Evolutionary conservation across 495 filamentous ascomycete genomes (phyloP).

Genomic region (Staphylotrichum tortipilum): DNA sequence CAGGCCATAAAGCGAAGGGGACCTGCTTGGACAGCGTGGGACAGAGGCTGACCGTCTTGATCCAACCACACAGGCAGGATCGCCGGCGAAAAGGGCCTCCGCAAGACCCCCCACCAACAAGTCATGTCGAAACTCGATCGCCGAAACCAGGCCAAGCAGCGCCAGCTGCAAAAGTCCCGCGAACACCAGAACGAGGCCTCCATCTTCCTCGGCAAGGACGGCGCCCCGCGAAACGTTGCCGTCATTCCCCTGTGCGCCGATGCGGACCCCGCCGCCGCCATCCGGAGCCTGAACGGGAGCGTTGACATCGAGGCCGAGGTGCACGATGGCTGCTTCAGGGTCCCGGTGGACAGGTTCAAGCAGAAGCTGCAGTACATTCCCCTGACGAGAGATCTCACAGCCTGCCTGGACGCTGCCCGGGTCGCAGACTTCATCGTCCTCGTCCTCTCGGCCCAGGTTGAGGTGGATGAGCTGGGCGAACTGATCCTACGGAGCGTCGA

Average conservation of each 20-base stretch:
- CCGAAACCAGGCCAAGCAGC: slow-evolving; percentile 85
- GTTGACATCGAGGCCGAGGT: slow-evolving; percentile 70
- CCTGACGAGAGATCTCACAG: slow-evolving; percentile 59
- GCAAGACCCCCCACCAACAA: slow-evolving; percentile 90
- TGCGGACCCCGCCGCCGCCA: slow-evolving; percentile 55
- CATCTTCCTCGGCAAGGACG: slow-evolving; percentile 75
- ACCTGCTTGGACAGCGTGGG: no score
- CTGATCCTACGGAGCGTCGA: slow-evolving; percentile 76
- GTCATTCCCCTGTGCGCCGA: slow-evolving; percentile 74
- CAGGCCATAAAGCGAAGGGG: background rate
- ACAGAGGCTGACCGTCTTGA: background rate
- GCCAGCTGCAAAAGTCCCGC: slow-evolving; percentile 67
- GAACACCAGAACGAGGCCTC: slow-evolving; percentile 66
- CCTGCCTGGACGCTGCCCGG: slow-evolving; percentile 74
- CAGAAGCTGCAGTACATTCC: slow-evolving; percentile 82
- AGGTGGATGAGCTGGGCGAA: slow-evolving; percentile 77
- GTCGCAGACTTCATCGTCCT: slow-evolving; percentile 85
- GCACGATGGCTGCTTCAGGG: slow-evolving; percentile 46
- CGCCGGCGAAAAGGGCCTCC: slow-evolving; percentile 46
- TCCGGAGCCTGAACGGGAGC: slow-evolving; percentile 63
- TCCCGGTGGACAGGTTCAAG: slow-evolving; percentile 80
- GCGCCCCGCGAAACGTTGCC: slow-evolving; percentile 84
- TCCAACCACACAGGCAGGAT: slow-evolving; percentile 39
- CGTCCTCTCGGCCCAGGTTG: slow-evolving; percentile 66
- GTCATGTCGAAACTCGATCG: slow-evolving; percentile 95